Evolutionary conservation across 805 yeast species (phyloP), one percentile per base, ranked within the genome.

Genomic region (Saccharomycopsis microspora): DNA sequence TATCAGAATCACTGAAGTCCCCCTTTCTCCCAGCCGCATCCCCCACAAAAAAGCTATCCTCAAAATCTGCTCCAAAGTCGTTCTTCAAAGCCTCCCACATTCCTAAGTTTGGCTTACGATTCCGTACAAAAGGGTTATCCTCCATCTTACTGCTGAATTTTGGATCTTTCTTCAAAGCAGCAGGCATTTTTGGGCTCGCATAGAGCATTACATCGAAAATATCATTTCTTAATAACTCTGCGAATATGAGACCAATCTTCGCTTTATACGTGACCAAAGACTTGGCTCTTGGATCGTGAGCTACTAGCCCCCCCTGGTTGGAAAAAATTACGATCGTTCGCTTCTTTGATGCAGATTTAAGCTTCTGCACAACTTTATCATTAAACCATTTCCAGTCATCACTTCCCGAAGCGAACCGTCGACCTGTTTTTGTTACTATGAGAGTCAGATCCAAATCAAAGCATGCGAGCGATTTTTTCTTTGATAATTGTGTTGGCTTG

Each of bases 371-470:
- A 5, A 59, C 58, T n/a, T 56, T 60, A 32, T 60, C 63, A 50
- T 66, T 69, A 64, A 80, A 71, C 72, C 78, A 80, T 57, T 68
- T 66, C 97, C 97, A 90, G 61, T 90, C 97, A 3, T 61, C 52
- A 1, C 83, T 72, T 5, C 74, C 65, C 29, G 70, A 63, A 0
- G 87, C 71, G 58, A 80, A 86, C 42, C 67, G 72, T 11, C 58
- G 42, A 0, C 85, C 86, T 0, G 85, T 72, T 58, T 76, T 80
- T 0, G 96, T 80, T 10, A 60, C 59, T 0, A 86, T 75, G 5
- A 90, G 55, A 0, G 97, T 90, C 5, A 77, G 82, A 65, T 90
- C 98, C 44, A 90, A 67, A 61, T 90, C 97, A 62, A 89, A 90
- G n/a, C 52, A 48, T 5, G 10, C 7, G n/a, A 42, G 29, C n/a